Evolutionary conservation across 768 basidiomycete genomes (phyloP), one percentile per base, ranked within the genome.

Genomic region (Rhodotorula diobovata): DNA sequence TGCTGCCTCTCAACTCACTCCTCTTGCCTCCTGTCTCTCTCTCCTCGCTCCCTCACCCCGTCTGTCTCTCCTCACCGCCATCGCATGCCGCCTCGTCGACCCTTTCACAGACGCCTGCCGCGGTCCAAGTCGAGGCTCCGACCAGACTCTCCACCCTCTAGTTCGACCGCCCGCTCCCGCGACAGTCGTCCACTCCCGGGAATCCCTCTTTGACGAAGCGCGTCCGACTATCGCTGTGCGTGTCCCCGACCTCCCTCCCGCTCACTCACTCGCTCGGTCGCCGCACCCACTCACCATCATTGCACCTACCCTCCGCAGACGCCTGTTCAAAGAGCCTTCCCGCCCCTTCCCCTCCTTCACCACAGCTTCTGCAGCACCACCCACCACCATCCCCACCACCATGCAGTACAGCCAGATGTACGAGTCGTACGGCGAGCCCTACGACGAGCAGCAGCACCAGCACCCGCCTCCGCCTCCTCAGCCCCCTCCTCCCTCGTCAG

Each of bases 201-300:
- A 21, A 11, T 30, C n/a, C 53, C 28, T 21, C 11, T 35, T 35
- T 30, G 54, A 55, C 32, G 23, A 34, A 55, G 54, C 54, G 54
- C 54, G 54, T 55, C 54, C 54, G 54, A 55, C 23, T 30, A 55
- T 55, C 54, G 54, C 54, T 55, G 54, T 55, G 34, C 54, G 54
- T n/a, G n/a, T 55, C 14, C 54, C 16, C 30, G 7, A 10, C 8
- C 20, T 34, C n/a, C 18, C 57, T n/a, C n/a, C n/a, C n/a, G n/a
- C n/a, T n/a, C n/a, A n/a, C n/a, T n/a, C n/a, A n/a, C n/a, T n/a
- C n/a, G n/a, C n/a, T n/a, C n/a, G n/a, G n/a, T n/a, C n/a, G n/a
- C n/a, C n/a, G n/a, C n/a, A n/a, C n/a, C n/a, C n/a, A n/a, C n/a
- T n/a, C n/a, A n/a, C n/a, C n/a, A n/a, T n/a, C n/a, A n/a, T n/a